Evolutionary conservation across 2,329 filamentous ascomycete genomes (phyloP), one percentile per base, ranked within the genome.

Genomic region (Akanthomyces muscarius): DNA sequence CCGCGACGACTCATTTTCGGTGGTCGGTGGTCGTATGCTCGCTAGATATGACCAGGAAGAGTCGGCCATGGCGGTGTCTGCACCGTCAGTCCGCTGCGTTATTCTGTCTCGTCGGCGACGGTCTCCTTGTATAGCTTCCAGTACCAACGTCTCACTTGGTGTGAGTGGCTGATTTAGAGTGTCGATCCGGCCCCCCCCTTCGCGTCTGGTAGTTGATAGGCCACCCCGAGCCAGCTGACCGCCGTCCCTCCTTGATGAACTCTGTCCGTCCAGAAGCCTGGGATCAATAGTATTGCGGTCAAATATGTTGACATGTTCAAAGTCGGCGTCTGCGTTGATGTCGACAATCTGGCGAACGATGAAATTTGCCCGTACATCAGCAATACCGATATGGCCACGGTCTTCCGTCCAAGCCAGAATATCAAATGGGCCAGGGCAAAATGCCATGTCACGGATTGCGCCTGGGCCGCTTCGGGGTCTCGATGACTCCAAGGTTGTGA

Each of bases 321-420:
- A 82, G 4, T 80, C 81, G 30, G 83, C 81, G 59, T 85, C 80
- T 16, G 80, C 79, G 67, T 87, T 83, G 48, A 94, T 80, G 33
- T 83, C 78, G 36, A 95, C 79, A 38, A 89, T 82, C 71, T 95
- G 91, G 52, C 88, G 86, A 58, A 85, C 81, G 53, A 83, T 79
- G 65, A 91, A 87, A 25, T 87, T 85, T 68, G 80, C 84, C 36
- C 90, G 83, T 56, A 91, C 77, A 73, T 95, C 91, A 5, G 89
- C 89, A 45, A 94, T 80, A 44, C 89, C 91, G 18, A 93, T 81
- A 62, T 87, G 82, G 4, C 89, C 90, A 66, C 90, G 88, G 69
- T 97, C 91, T 75, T 99, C 95, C 10, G 92, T 91, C 93, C 95
- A 98, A 7, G 96, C 90, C 47, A 99, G 79, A 21, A 99, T 84